Evolutionary conservation across 768 basidiomycete species (phyloP).

Genomic region (Phlebiopsis flavidoalba): DNA sequence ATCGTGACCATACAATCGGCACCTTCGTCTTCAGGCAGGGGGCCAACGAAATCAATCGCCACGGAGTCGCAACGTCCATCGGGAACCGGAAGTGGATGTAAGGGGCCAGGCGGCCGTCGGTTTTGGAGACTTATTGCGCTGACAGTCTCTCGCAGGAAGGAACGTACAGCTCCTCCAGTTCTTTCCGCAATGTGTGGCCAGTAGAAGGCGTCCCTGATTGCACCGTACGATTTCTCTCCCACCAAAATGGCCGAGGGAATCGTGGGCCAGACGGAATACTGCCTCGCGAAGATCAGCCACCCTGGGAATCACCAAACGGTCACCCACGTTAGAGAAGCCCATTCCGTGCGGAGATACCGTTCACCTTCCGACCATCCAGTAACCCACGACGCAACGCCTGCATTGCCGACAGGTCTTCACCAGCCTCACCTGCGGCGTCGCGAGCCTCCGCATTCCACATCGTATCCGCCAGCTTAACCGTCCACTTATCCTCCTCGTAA

Average conservation of each 20-base stretch:
- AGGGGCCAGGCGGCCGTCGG: conserved; percentile 16
- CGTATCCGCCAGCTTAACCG: no score
- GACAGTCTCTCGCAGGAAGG: conserved; percentile 27
- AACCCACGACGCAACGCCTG: no score
- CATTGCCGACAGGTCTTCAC: no score
- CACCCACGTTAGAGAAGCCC: conserved; percentile 16
- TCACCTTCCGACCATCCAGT: no score
- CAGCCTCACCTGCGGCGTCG: no score
- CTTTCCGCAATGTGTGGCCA: conserved; percentile 25
- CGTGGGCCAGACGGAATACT: conserved; percentile 13
- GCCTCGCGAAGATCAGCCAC: conserved; percentile 7
- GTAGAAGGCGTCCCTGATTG: conserved; percentile 10
- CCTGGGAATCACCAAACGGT: conserved; percentile 19
- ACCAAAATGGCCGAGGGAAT: conserved; percentile 18
- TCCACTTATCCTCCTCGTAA: no score
- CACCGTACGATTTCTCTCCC: conserved; percentile 14
- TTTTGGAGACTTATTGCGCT: conserved; percentile 28
- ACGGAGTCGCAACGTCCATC: conserved; percentile 18
- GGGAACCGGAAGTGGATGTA: conserved; percentile 17
- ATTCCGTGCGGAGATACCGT: neutral
- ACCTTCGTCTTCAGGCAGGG: conserved; percentile 22
- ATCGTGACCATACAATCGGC: conserved; percentile 22
- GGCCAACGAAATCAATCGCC: conserved; percentile 26
- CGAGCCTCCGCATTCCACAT: no score
- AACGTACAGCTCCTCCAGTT: conserved; percentile 27